Evolutionary conservation across 225 moss, liverwort and hornwort genomes (phyloP).

Genomic region (Climacium dendroides): DNA sequence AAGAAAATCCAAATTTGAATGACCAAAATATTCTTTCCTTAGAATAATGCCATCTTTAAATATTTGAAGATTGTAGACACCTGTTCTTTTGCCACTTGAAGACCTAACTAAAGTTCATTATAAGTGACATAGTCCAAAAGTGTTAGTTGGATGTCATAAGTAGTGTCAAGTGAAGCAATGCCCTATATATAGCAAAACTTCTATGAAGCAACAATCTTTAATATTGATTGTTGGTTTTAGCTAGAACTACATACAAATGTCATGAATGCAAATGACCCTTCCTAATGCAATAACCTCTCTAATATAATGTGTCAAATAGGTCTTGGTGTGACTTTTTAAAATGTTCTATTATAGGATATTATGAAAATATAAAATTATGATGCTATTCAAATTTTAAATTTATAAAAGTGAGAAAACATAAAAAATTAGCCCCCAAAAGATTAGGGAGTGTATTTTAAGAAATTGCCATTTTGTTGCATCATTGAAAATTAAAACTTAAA

Average conservation of each 20-base stretch:
- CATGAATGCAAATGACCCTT: too few species aligned
- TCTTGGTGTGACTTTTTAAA: rapidly evolving
- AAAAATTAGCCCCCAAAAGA: too few species aligned
- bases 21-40: neutral
- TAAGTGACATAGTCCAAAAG: neutral
- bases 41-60: neutral
- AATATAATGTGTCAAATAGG: rapidly evolving
- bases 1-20: neutral
- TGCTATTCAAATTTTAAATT: neutral
- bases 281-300: neutral
- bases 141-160: neutral
- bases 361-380: neutral
- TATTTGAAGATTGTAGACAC: neutral
- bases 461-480: neutral
- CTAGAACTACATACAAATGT: neutral
- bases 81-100: neutral
- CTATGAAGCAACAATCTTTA: neutral
- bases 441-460: neutral
- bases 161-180: neutral
- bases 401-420: neutral
- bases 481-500: neutral
- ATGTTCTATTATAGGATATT: neutral
- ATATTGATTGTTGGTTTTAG: rapidly evolving
- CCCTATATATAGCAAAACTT: too few species aligned
- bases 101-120: neutral